Conservation (phyloP, 2,329 filamentous ascomycete species). For the Phyllosticta ampelicida region DNA sequence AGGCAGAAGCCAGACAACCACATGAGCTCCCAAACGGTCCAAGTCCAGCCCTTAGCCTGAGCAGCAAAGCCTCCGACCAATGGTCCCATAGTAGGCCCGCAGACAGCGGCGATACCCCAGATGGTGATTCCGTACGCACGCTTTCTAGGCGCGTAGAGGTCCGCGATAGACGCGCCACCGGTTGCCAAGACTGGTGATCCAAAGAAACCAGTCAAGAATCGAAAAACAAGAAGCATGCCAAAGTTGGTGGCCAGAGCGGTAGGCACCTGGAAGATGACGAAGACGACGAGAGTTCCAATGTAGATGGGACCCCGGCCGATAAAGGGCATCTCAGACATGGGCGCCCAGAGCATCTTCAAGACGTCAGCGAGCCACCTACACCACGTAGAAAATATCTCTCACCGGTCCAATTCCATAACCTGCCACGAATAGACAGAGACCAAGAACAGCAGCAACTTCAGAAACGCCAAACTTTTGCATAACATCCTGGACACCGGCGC, state of each 20-base stretch:
- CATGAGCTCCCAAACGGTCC: conserved; percentile 34
- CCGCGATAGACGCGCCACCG: conserved; percentile 35
- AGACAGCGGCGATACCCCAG: conserved; percentile 32
- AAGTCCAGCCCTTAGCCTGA: conserved; percentile 28
- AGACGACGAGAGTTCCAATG: conserved; percentile 33
- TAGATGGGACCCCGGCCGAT: conserved; percentile 38
- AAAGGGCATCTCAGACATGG: conserved; percentile 38
- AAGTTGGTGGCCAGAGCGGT: conserved; percentile 38
- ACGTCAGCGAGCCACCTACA: neutral
- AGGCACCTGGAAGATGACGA: conserved; percentile 38
- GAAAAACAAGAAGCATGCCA: conserved; percentile 40
- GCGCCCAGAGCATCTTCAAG: conserved; percentile 25
- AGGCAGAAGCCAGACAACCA: conserved; percentile 31
- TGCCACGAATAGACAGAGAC: conserved; percentile 27
- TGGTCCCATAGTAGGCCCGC: conserved; percentile 33
- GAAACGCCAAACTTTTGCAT: conserved; percentile 29
- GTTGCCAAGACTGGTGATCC: conserved; percentile 37
- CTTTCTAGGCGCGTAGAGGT: conserved; percentile 33
- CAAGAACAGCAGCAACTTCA: conserved; percentile 32
- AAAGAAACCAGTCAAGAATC: conserved; percentile 41
- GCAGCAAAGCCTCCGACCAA: conserved; percentile 34
- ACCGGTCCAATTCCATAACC: conserved; percentile 25
- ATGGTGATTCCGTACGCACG: conserved; percentile 30
- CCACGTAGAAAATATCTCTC: neutral
- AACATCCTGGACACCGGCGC: conserved; percentile 28